A percentile compares a stretch with the other conserved stretches of the same genome.
Evolutionary conservation across 805 yeast genomes (phyloP).

Genomic region (Barnettozyma siamensis): DNA sequence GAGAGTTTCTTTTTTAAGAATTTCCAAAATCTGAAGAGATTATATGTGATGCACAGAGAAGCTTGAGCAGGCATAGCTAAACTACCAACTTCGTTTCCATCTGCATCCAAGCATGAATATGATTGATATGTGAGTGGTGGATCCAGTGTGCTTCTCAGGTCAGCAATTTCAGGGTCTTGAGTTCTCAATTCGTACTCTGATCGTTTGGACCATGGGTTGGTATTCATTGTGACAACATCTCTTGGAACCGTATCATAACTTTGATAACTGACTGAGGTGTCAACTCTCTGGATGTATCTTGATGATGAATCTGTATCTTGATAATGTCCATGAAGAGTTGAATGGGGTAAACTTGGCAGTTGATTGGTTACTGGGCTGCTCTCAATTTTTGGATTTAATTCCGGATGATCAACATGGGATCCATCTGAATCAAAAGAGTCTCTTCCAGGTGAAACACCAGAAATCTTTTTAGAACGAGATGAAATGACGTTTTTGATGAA

Average conservation of each 20-base stretch:
- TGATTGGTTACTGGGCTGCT: too few relatives aligned
- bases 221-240: background rate
- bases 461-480: slow-evolving; percentile 4
- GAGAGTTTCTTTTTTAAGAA: background rate
- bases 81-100: background rate
- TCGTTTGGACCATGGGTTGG: background rate
- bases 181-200: slow-evolving; percentile 9
- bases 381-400: too few relatives aligned
- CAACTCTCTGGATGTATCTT: background rate
- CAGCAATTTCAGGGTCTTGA: background rate
- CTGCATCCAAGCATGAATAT: slow-evolving; percentile 5
- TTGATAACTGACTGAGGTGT: slow-evolving; percentile 3
- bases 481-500: slow-evolving; percentile 19
- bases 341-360: too few relatives aligned
- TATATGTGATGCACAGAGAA: background rate
- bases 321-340: too few relatives aligned
- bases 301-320: too few relatives aligned
- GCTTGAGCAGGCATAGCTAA: background rate
- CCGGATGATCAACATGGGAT: too few relatives aligned
- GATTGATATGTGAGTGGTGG: slow-evolving; percentile 1
- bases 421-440: background rate
- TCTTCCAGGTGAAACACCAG: background rate
- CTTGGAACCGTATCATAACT: slow-evolving; percentile 9
- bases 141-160: background rate
- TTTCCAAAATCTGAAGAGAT: slow-evolving; percentile 1